Conservation (phyloP, 2,329 filamentous ascomycete genomes). For the Seiridium cupressi region DNA sequence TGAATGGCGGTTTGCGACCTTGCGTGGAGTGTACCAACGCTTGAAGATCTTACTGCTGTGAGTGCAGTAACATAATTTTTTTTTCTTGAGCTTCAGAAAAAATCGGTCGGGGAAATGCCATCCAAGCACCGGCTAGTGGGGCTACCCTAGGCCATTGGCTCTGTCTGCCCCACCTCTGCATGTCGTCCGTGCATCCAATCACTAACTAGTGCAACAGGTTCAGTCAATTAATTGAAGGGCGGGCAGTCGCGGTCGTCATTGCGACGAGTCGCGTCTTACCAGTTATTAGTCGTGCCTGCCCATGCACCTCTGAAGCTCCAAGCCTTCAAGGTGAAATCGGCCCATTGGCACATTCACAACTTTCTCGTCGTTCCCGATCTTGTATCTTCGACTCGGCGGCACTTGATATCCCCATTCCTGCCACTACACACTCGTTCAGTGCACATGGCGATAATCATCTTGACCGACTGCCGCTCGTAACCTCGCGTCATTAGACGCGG, state of each 20-base stretch:
- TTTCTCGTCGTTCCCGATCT: no score
- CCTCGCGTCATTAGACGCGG: not conserved
- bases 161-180: not conserved
- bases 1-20: not conserved
- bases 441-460: not conserved
- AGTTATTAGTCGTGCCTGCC: not conserved
- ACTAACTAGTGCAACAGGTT: not conserved
- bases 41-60: not conserved
- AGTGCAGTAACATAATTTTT: not conserved
- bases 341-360: no score
- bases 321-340: not conserved
- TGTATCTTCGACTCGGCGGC: no score
- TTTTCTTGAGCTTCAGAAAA: slow-evolving; percentile 8
- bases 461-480: not conserved
- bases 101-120: slow-evolving; percentile 8
- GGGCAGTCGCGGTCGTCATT: slow-evolving; percentile 5
- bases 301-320: not conserved
- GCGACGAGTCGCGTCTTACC: not conserved
- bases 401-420: no score
- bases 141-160: not conserved
- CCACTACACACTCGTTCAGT: not conserved
- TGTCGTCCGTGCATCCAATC: not conserved
- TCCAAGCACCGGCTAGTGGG: slow-evolving; percentile 7
- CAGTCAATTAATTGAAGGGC: not conserved
- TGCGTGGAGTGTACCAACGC: not conserved